Conservation (phyloP, 2,329 filamentous ascomycete species). For the Penicillium sp. region DNA sequence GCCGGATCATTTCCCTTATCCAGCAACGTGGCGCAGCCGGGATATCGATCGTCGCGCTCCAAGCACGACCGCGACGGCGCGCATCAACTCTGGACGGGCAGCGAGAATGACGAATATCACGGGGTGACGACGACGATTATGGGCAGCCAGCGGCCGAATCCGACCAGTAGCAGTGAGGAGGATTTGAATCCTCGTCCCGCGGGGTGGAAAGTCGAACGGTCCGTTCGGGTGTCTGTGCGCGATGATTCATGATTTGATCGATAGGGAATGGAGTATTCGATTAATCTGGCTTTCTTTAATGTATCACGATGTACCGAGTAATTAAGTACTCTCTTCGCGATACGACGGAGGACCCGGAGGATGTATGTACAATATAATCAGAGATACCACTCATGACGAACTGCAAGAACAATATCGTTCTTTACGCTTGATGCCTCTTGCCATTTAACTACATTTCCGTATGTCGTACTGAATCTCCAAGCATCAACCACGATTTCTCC, state of each 20-base stretch:
- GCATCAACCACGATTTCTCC: too few species aligned
- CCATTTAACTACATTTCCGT: too few species aligned
- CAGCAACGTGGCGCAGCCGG: conserved; percentile 11
- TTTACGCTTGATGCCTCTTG: too few species aligned
- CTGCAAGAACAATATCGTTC: too few species aligned
- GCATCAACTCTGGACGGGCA: conserved; percentile 22
- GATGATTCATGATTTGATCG: conserved; percentile 9
- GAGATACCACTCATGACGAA: too few species aligned
- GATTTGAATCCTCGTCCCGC: conserved; percentile 16
- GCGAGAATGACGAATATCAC: conserved; percentile 21
- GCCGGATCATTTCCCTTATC: conserved; percentile 24
- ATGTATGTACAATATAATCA: too few species aligned
- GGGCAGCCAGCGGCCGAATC: conserved; percentile 11
- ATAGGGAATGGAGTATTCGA: background rate
- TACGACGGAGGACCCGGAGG: too few species aligned
- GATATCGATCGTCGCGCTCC: conserved; percentile 11
- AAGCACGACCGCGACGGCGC: conserved; percentile 10
- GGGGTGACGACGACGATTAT: conserved; percentile 29
- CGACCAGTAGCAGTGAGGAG: conserved; percentile 23
- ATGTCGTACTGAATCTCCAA: too few species aligned
- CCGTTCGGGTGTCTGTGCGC: conserved; percentile 23
- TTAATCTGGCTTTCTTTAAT: too few species aligned
- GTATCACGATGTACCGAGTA: too few species aligned
- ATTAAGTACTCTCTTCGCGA: too few species aligned
- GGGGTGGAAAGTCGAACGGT: conserved; percentile 24